A percentile compares a stretch with the other conserved stretches of the same genome.
These are phyloP conservation scores for Trichoderma koningiopsis DNA, from an alignment of 2,329 filamentous ascomycete species.

Conservation along the genomic window DNA sequence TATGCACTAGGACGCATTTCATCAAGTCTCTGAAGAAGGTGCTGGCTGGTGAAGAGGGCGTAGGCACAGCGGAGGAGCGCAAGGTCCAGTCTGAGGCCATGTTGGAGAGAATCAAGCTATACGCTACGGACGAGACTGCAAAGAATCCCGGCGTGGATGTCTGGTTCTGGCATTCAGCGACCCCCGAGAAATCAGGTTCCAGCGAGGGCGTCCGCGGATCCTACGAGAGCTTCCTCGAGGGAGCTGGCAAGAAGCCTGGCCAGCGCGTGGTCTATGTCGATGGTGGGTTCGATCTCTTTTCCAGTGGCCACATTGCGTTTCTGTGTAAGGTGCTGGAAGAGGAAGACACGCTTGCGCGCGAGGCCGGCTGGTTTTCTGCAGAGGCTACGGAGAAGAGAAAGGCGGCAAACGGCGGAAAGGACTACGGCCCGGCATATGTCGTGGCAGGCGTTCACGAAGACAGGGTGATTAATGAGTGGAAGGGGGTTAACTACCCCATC, in stretches of 20 bases:
- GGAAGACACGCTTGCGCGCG: constrained; percentile 69
- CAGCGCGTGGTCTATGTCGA: constrained; percentile 94
- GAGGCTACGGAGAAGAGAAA: constrained; percentile 64
- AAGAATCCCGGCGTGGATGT: constrained; percentile 78
- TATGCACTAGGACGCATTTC: constrained; percentile 94
- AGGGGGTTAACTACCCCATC: constrained; percentile 97
- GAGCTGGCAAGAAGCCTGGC: constrained; percentile 70
- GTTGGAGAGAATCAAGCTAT: constrained; percentile 76
- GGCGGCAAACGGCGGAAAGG: constrained; percentile 58
- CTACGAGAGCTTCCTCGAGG: constrained; percentile 70
- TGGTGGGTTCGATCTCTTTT: constrained; percentile 95
- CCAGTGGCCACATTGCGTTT: constrained; percentile 95
- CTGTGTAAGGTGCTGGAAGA: constrained; percentile 72
- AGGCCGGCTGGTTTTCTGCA: constrained; percentile 73
- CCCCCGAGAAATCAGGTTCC: constrained; percentile 48
- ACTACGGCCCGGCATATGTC: constrained; percentile 84
- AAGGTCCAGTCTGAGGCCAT: constrained; percentile 66
- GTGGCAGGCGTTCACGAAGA: constrained; percentile 94
- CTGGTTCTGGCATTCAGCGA: constrained; percentile 74
- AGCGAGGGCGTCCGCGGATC: constrained; percentile 59
- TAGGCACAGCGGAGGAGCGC: constrained; percentile 68
- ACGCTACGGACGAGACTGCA: constrained; percentile 84
- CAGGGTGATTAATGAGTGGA: constrained; percentile 92
- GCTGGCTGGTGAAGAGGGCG: constrained; percentile 72
- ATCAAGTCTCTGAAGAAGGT: constrained; percentile 75